Evolutionary conservation across 257 asterid genomes (phyloP).

Genomic region (Lycium ferocissimum): DNA sequence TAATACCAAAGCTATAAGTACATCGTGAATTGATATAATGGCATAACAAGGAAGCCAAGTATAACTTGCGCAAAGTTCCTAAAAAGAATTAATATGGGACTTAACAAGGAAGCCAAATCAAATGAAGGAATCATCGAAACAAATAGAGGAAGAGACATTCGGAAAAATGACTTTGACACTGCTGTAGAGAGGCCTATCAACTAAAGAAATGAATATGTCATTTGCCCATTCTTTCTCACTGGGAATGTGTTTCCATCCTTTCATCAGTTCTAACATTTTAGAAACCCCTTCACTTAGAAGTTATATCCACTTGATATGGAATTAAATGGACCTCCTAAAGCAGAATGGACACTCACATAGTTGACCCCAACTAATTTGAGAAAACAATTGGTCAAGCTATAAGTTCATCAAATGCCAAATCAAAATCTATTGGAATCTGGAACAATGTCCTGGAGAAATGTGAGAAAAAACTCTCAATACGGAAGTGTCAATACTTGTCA

Average conservation of each 20-base stretch:
- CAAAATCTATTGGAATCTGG: too few species aligned
- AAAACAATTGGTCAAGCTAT: too few species aligned
- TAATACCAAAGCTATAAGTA: not conserved
- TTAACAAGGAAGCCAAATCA: not conserved
- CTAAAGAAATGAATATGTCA: not conserved
- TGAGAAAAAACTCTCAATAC: too few species aligned
- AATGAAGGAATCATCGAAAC: not conserved
- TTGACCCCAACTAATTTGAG: not conserved
- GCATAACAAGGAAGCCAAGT: not conserved
- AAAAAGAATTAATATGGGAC: not conserved
- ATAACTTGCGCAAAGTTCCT: not conserved
- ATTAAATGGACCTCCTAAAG: not conserved
- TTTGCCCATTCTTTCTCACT: not conserved
- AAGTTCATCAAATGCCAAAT: too few species aligned
- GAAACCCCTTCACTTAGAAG: slow-evolving; percentile 1
- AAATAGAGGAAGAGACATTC: not conserved
- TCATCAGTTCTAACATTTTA: slow-evolving; percentile 19
- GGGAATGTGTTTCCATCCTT: not conserved
- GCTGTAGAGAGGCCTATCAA: not conserved
- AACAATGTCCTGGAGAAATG: too few species aligned
- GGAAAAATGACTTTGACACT: not conserved
- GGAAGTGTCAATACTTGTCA: too few species aligned
- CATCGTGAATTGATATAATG: not conserved
- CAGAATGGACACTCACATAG: not conserved
- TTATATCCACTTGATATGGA: not conserved